These are phyloP conservation scores for Globisporangium lucens DNA, from an alignment of 352 stramenopile genomes.

Conservation along the genomic window DNA sequence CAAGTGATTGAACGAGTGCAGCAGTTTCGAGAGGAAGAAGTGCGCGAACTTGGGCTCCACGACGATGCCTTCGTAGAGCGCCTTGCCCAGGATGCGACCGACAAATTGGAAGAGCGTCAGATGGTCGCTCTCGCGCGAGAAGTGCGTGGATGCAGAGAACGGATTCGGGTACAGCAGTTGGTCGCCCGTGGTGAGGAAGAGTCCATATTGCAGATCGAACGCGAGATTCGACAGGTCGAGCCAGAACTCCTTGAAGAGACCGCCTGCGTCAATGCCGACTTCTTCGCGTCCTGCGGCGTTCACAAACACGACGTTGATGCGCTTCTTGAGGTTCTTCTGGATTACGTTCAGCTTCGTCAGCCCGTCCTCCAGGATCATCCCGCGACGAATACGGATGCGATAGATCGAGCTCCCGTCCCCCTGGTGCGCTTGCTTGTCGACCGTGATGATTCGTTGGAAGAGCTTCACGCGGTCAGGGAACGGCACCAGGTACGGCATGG, in stretches of 20 bases:
- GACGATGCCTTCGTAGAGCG: constrained; percentile 95
- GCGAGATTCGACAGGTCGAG: constrained; percentile 85
- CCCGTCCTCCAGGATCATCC: constrained; percentile 84
- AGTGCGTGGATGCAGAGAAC: constrained; percentile 80
- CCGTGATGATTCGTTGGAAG: constrained; percentile 57
- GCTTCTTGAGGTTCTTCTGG: constrained; percentile 81
- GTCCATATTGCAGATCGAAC: constrained; percentile 92
- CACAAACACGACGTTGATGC: constrained; percentile 76
- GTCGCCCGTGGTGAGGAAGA: constrained; percentile 69
- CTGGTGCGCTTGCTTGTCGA: constrained; percentile 55
- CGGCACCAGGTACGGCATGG: constrained; percentile 70
- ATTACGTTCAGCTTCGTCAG: constrained; percentile 86
- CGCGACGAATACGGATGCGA: constrained; percentile 63
- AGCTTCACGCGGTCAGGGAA: constrained; percentile 72
- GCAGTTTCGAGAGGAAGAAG: constrained; percentile 94
- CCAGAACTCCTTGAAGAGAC: constrained; percentile 98
- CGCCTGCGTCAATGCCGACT: constrained; percentile 94
- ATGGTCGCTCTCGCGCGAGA: constrained; percentile 69
- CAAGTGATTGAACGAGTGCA: constrained; percentile 69
- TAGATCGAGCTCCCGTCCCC: constrained; percentile 38
- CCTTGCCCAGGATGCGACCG: constrained; percentile 93
- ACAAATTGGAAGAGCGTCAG: constrained; percentile 95
- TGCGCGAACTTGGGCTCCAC: constrained; percentile 95
- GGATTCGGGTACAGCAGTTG: constrained; percentile 94
- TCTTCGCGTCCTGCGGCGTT: constrained; percentile 91